Evolutionary conservation across 176 grass and related monocot species (phyloP).

Genomic region (Miscanthus lutarioriparius): DNA sequence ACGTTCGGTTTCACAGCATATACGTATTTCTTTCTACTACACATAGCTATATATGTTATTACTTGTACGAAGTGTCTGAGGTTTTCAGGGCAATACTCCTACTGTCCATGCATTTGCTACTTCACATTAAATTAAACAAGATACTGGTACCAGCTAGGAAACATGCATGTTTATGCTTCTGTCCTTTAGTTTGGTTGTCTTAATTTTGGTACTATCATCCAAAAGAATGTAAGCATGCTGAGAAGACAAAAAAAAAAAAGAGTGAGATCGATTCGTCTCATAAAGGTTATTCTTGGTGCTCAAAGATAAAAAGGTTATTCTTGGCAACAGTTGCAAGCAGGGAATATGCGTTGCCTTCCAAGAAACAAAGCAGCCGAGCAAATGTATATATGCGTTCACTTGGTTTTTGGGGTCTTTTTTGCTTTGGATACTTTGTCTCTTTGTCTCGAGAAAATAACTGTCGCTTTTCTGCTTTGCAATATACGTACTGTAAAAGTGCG

Average conservation of each 20-base stretch:
- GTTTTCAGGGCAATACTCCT: too few relatives aligned
- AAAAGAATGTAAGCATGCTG: neutral
- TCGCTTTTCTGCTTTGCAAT: neutral
- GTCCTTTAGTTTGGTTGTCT: neutral
- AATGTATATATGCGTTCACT: neutral
- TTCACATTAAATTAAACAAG: neutral
- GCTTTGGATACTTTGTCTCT: constrained; percentile 21
- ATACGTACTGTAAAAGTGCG: neutral
- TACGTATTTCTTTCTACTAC: too few relatives aligned
- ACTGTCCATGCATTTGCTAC: too few relatives aligned
- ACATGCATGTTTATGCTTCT: neutral
- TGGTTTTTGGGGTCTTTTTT: neutral
- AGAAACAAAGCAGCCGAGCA: constrained; percentile 4
- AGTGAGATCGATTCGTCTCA: neutral
- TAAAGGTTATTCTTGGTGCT: neutral
- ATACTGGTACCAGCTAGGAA: neutral
- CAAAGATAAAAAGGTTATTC: neutral
- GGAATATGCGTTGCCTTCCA: constrained; percentile 33
- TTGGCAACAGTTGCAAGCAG: constrained; percentile 9
- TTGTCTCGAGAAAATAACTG: neutral
- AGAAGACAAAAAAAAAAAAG: neutral
- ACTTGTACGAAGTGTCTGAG: too few relatives aligned
- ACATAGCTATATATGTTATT: too few relatives aligned
- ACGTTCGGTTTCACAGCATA: too few relatives aligned
- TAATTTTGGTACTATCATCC: neutral